Evolutionary conservation across 2,329 filamentous ascomycete genomes (phyloP).

Genomic region (Byssothecium circinans): DNA sequence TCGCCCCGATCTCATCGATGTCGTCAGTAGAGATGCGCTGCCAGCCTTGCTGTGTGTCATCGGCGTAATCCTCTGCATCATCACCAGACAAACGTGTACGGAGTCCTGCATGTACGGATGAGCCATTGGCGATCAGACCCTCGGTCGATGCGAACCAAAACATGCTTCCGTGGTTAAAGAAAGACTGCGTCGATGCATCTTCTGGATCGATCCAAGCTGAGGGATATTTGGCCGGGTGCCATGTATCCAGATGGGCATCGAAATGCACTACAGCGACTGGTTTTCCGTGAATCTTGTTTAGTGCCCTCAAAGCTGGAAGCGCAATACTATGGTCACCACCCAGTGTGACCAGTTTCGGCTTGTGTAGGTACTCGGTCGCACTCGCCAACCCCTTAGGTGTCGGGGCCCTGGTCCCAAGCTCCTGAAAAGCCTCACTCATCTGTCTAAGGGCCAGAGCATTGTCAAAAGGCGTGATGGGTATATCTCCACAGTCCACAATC

Average conservation of each 20-base stretch:
- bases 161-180: slow-evolving; percentile 88
- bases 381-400: slow-evolving; percentile 42
- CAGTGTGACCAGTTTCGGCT: slow-evolving; percentile 51
- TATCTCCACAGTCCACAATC: slow-evolving; percentile 87
- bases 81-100: slow-evolving; percentile 71
- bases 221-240: slow-evolving; percentile 80
- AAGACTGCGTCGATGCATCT: slow-evolving; percentile 62
- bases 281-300: slow-evolving; percentile 50
- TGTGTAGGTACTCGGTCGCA: slow-evolving; percentile 45
- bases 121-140: slow-evolving; percentile 73
- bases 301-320: slow-evolving; percentile 52
- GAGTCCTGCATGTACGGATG: slow-evolving; percentile 79
- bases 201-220: slow-evolving; percentile 65
- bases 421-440: slow-evolving; percentile 78
- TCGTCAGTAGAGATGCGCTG: slow-evolving; percentile 80
- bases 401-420: slow-evolving; percentile 59
- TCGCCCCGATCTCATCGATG: slow-evolving; percentile 77
- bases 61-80: slow-evolving; percentile 70
- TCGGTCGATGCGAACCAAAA: slow-evolving; percentile 87
- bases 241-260: slow-evolving; percentile 75
- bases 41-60: slow-evolving; percentile 74
- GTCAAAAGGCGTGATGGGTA: slow-evolving; percentile 84
- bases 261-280: slow-evolving; percentile 55
- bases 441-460: slow-evolving; percentile 79
- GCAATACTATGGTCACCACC: slow-evolving; percentile 56